Evolutionary conservation across 441 rosid genomes (phyloP).

Genomic region (Populus hybrid): DNA sequence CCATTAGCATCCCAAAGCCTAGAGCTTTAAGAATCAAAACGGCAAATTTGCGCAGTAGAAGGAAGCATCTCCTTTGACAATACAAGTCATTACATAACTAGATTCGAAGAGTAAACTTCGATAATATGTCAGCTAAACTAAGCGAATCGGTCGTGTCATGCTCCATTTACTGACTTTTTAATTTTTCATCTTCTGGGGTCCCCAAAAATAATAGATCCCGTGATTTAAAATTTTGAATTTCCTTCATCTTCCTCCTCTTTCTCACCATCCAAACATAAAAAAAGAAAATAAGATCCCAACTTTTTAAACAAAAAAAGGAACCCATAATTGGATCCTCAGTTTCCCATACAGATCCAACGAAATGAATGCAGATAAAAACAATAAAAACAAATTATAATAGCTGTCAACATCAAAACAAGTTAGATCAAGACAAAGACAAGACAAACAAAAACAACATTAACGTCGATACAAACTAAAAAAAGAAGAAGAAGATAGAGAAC

Average conservation of each 20-base stretch:
- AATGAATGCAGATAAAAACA: neutral
- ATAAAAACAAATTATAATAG: neutral
- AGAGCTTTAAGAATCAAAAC: neutral
- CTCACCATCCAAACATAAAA: constrained; percentile 20
- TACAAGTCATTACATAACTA: neutral
- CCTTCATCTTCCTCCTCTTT: constrained; percentile 13
- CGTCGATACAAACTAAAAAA: constrained; percentile 8
- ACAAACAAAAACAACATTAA: neutral
- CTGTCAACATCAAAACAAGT: neutral
- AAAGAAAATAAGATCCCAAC: neutral
- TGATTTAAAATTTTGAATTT: constrained; percentile 7
- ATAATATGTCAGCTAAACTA: neutral
- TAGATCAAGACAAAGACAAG: neutral
- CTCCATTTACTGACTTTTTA: neutral
- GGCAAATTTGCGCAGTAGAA: neutral
- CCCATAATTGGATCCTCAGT: neutral
- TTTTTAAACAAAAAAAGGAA: neutral
- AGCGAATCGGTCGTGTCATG: neutral
- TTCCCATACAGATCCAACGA: neutral
- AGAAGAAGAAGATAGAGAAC: neutral
- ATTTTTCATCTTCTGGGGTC: neutral
- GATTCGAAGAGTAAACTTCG: neutral
- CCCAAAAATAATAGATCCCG: neutral
- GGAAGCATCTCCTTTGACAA: neutral
- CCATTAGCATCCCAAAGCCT: neutral